Percentiles rank a stretch among this genome's conserved stretches.
Conservation (phyloP, 1,284 basidiomycete species). For the Ceratobasidium sp. region DNA sequence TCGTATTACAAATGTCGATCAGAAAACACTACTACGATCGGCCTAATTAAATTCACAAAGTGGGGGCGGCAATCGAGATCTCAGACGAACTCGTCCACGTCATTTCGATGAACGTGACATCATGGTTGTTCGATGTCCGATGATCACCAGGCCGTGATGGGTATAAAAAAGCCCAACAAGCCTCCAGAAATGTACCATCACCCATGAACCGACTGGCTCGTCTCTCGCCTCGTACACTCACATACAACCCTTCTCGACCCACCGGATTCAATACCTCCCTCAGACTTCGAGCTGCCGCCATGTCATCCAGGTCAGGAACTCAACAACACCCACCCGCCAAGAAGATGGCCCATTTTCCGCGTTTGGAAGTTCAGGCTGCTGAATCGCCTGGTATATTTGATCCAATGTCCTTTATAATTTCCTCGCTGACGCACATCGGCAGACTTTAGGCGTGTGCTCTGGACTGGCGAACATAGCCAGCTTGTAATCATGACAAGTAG, state of each 20-base stretch:
- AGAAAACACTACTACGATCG: background rate
- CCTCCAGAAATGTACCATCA: background rate
- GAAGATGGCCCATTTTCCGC: conserved; percentile 33
- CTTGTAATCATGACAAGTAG: conserved; percentile 39
- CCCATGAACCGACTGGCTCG: conserved; percentile 11
- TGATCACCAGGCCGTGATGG: background rate
- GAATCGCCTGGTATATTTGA: conserved; percentile 25
- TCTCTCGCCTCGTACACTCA: background rate
- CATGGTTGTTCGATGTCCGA: background rate
- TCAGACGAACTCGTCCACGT: background rate
- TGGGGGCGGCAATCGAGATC: conserved; percentile 16
- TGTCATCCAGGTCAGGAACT: conserved; percentile 32
- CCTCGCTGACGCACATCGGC: background rate
- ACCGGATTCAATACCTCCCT: background rate
- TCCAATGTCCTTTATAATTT: background rate
- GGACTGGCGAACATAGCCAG: conserved; percentile 39
- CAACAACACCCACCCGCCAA: conserved; percentile 24
- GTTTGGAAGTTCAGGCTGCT: conserved; percentile 17
- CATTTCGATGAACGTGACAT: conserved; percentile 27
- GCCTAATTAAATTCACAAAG: background rate
- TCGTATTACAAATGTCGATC: conserved; percentile 6
- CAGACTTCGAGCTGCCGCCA: conserved; percentile 1
- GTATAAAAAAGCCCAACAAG: background rate
- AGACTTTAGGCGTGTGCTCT: conserved; percentile 36
- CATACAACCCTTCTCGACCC: background rate